Evolutionary conservation across 305 asterid genomes (phyloP).

Genomic region (Solanum hybrid): DNA sequence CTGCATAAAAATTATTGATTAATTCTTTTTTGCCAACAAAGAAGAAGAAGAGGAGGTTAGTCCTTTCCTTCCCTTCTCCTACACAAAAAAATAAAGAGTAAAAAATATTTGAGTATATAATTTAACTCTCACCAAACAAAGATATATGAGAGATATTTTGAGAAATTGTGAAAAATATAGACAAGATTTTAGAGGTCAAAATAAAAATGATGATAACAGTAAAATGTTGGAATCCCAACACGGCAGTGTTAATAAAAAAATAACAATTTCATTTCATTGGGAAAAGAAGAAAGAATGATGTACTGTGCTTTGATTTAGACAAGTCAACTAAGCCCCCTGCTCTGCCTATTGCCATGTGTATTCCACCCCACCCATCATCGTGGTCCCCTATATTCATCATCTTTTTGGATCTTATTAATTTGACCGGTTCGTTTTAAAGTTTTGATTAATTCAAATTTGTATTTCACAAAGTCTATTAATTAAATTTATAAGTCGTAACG

Average conservation of each 20-base stretch:
- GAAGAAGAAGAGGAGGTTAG: background rate
- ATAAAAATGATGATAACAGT: background rate
- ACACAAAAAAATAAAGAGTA: background rate
- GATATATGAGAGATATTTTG: background rate
- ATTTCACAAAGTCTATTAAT: fast-evolving
- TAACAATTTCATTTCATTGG: background rate
- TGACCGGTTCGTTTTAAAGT: fast-evolving
- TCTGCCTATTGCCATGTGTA: slow-evolving; percentile 29
- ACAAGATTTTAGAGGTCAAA: background rate
- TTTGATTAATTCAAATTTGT: background rate
- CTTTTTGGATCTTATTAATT: background rate
- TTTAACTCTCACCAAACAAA: background rate
- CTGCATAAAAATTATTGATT: background rate
- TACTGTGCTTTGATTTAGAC: slow-evolving; percentile 21
- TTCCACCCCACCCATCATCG: slow-evolving; percentile 25
- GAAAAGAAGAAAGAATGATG: background rate
- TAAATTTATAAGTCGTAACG: background rate
- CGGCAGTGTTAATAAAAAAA: background rate
- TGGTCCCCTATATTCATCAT: slow-evolving; percentile 12
- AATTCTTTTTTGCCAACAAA: too few relatives aligned
- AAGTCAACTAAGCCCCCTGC: slow-evolving; percentile 19
- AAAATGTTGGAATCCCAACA: background rate
- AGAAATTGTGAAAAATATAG: too few relatives aligned
- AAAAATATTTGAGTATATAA: too few relatives aligned
- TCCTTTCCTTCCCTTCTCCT: background rate